phyloP scores from a whole-genome alignment of 345 rosid genomes.

The Passiflora organensis region DNA sequence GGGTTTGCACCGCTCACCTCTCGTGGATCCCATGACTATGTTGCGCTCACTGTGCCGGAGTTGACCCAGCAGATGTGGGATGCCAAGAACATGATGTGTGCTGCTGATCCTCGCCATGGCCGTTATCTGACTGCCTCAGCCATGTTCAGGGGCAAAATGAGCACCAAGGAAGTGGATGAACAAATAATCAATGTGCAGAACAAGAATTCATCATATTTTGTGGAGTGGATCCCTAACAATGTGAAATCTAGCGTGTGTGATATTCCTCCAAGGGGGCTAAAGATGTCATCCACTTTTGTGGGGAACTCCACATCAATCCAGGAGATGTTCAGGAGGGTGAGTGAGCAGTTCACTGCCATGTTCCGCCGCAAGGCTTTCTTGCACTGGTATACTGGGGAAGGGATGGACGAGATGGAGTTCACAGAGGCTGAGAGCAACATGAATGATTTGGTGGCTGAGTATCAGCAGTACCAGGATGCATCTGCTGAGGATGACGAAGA shows the following conservation, averaged over 20 bases:
- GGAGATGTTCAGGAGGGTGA: slow-evolving; percentile 97
- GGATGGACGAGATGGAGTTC: slow-evolving; percentile 98
- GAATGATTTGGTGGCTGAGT: slow-evolving; percentile 93
- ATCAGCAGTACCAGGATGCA: slow-evolving; percentile 95
- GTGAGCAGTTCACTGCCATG: slow-evolving; percentile 99
- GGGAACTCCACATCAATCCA: slow-evolving; percentile 92
- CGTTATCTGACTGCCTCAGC: slow-evolving; percentile 97
- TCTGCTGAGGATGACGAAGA: slow-evolving; percentile 85
- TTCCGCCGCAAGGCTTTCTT: slow-evolving; percentile 90
- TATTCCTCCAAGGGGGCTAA: slow-evolving; percentile 50
- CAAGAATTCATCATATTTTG: slow-evolving; percentile 94
- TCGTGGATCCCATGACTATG: slow-evolving; percentile 48
- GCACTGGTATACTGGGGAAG: slow-evolving; percentile 99
- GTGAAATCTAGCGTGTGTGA: slow-evolving; percentile 60
- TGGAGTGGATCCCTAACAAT: slow-evolving; percentile 89
- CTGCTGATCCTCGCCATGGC: slow-evolving; percentile 96
- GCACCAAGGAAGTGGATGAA: slow-evolving; percentile 96
- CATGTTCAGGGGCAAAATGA: slow-evolving; percentile 96
- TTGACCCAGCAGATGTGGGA: slow-evolving; percentile 88
- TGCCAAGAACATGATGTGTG: slow-evolving; percentile 98
- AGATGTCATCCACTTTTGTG: slow-evolving; percentile 52
- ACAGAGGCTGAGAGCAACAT: slow-evolving; percentile 98
- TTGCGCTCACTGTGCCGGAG: slow-evolving; percentile 51
- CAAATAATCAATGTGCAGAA: slow-evolving; percentile 94
- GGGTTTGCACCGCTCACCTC: slow-evolving; percentile 73